Evolutionary conservation across 2,329 filamentous ascomycete species (phyloP).

Genomic region (Penicillium sp.): DNA sequence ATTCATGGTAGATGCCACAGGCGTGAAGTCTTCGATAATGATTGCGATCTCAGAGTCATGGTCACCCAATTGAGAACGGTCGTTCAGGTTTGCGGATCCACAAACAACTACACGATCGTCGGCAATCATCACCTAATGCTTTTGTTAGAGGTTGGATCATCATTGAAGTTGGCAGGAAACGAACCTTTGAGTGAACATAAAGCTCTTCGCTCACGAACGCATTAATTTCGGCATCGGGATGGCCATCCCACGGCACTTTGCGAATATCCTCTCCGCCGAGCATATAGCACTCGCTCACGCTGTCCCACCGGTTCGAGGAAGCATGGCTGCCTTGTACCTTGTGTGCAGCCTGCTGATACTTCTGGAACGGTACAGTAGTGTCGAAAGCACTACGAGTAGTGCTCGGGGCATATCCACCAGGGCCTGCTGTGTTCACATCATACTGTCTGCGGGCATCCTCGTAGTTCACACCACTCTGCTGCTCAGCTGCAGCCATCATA

Average conservation of each 20-base stretch:
- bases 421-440: conserved; percentile 46
- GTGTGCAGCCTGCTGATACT: conserved; percentile 69
- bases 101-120: conserved; percentile 84
- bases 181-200: conserved; percentile 57
- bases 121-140: conserved; percentile 62
- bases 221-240: conserved; percentile 56
- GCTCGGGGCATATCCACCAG: conserved; percentile 42
- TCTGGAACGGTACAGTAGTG: conserved; percentile 53
- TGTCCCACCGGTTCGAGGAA: conserved; percentile 64
- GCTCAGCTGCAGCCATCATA: conserved; percentile 37
- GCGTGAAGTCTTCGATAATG: conserved; percentile 79
- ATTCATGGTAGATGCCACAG: conserved; percentile 70
- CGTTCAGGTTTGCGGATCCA: conserved; percentile 87
- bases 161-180: conserved; percentile 5
- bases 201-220: conserved; percentile 63
- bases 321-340: conserved; percentile 49
- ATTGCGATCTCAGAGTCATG: conserved; percentile 91
- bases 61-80: conserved; percentile 79
- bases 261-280: conserved; percentile 68
- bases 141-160: conserved; percentile 9
- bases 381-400: conserved; percentile 35
- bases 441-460: conserved; percentile 45
- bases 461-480: conserved; percentile 45
- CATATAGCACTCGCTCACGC: conserved; percentile 80
- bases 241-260: conserved; percentile 58